phyloP scores from a whole-genome alignment of 2,329 filamentous ascomycete genomes.

The Chrysoporthe deuterocubensis region DNA sequence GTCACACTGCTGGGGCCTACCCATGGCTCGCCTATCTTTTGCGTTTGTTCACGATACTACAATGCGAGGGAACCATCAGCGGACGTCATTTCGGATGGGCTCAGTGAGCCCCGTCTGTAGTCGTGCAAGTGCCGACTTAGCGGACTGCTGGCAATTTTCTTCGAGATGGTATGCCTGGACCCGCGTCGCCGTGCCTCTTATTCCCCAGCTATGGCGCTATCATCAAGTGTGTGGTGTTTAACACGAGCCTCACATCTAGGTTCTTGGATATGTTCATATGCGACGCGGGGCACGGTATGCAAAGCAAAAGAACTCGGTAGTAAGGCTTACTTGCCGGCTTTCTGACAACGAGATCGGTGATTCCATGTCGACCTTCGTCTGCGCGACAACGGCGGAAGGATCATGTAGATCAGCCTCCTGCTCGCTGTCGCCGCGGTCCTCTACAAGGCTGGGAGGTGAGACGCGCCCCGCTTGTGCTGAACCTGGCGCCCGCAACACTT shows the following conservation, averaged over 20 bases:
- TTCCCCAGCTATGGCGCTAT: not conserved
- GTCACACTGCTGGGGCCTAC: no score
- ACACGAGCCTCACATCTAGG: not conserved
- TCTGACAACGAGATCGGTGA: not conserved
- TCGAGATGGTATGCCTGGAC: no score
- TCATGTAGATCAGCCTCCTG: conserved; percentile 14
- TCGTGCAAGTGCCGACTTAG: not conserved
- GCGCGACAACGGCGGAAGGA: not conserved
- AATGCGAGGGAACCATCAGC: no score
- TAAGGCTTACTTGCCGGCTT: not conserved
- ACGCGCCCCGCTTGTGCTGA: not conserved
- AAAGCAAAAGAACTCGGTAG: not conserved
- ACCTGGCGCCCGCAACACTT: not conserved
- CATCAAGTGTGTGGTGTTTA: not conserved
- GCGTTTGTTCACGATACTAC: no score
- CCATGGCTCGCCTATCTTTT: no score
- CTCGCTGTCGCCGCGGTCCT: not conserved
- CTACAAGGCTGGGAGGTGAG: not conserved
- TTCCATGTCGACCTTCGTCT: not conserved
- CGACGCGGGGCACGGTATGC: not conserved
- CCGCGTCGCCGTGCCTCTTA: not conserved
- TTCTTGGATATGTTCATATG: not conserved
- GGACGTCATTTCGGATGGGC: not conserved
- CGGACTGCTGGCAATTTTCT: not conserved
- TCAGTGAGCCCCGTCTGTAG: not conserved